phyloP scores from a whole-genome alignment of 2,329 filamentous ascomycete species.

The Colletotrichum ledebouriae region DNA sequence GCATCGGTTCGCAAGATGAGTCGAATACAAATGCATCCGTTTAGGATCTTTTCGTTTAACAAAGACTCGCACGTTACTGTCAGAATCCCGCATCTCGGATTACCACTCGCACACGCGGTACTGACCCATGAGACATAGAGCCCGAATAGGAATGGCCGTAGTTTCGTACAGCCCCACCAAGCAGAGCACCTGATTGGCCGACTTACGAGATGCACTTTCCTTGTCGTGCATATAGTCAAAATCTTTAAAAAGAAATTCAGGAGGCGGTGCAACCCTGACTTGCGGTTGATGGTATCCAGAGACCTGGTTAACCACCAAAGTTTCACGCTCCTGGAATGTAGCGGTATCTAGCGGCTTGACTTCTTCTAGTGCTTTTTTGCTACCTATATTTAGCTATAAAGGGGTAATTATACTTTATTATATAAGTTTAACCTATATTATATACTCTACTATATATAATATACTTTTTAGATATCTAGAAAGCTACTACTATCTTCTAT shows the following conservation, averaged over 20 bases:
- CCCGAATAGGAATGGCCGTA: constrained; percentile 41
- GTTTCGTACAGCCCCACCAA: constrained; percentile 32
- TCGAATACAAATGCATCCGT: constrained; percentile 22
- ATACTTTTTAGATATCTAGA: too few species aligned
- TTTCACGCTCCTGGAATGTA: constrained; percentile 31
- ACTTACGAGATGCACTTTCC: constrained; percentile 40
- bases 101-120: constrained; percentile 4
- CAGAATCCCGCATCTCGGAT: constrained; percentile 26
- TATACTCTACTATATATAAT: too few species aligned
- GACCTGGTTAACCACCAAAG: constrained; percentile 28
- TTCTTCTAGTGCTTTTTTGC: too few species aligned
- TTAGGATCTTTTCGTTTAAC: constrained; percentile 33
- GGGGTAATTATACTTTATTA: too few species aligned
- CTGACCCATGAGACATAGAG: constrained; percentile 35
- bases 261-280: constrained; percentile 43
- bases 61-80: constrained; percentile 20
- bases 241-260: constrained; percentile 43
- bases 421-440: too few species aligned
- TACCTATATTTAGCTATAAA: too few species aligned
- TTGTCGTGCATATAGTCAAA: constrained; percentile 38
- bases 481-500: too few species aligned
- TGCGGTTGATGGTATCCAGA: constrained; percentile 18
- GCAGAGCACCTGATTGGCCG: constrained; percentile 34
- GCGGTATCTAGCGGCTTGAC: constrained; percentile 9
- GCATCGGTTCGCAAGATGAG: not conserved